Base-by-base conservation (phyloP, 768 basidiomycete genomes). In the Russula sp. region DNA sequence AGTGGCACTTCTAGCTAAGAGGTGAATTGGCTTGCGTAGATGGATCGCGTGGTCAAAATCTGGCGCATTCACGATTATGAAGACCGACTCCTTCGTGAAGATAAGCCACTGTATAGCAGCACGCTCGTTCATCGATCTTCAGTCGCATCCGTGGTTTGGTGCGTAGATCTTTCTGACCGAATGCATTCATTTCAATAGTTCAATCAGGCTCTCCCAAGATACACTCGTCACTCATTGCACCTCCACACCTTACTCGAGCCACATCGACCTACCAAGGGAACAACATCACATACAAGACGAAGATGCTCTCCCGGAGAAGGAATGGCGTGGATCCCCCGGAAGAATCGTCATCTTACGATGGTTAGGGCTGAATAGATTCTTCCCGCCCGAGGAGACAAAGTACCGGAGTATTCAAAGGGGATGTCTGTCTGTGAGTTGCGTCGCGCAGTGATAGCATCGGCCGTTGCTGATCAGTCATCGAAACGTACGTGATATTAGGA, bases 81-180 rank as follows among this genome's bases (percentile, higher is more conserved):
- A 22, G 59, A 66, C n/a, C 65, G 72, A 56, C 75, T 85, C 56
- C 75, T 77, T 54, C 79, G 88, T 38, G 85, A 87, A 72, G 89
- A 92, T 64, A 91, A 90, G 65, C 89, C 90, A 0, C 71, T 92
- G 3, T 91, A 90, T 71, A 87, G 85, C 67, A 88, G 83, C 48
- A 79, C 81, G 30, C 76, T 79, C 34, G 78, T 92, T 14, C 89
- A 91, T 68, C 84, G 82, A 67, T 83, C 86, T 18, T 79, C 84
- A 10, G 81, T 89, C 2, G 71, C 85, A 22, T 87, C 87, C 2
- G 76, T 91, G 1, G 74, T 78, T 42, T 92, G 90, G 90, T 87
- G 65, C 20, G 75, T 53, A 20, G 1, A 28, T 26, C 48, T 16
- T 60, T 64, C 18, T 24, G 9, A 49, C 53, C n/a, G 44, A 14